These are phyloP conservation scores for Lasiodiplodia sp. DNA, from an alignment of 2,329 filamentous ascomycete genomes.

Conservation along the genomic window DNA sequence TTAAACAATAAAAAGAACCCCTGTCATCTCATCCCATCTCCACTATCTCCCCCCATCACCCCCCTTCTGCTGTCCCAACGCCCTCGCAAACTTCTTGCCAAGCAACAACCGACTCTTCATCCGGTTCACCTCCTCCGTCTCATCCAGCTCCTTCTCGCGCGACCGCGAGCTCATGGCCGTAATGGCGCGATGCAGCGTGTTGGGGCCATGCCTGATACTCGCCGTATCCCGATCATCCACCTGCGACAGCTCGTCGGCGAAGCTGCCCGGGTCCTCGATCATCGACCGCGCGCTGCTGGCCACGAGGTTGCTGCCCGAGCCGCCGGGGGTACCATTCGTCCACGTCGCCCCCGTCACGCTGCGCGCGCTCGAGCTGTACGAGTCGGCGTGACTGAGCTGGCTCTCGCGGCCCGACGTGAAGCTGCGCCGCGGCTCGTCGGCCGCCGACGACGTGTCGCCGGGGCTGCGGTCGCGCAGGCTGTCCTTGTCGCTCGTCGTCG, in stretches of 20 bases:
- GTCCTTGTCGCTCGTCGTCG: constrained; percentile 31
- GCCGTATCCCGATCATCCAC: constrained; percentile 26
- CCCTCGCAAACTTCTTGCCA: constrained; percentile 34
- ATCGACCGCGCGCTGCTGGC: too few species aligned
- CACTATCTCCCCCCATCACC: background rate
- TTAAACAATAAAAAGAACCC: constrained; percentile 2
- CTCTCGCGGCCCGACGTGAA: constrained; percentile 29
- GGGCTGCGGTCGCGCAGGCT: constrained; percentile 43
- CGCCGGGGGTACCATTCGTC: background rate
- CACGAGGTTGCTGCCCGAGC: constrained; percentile 24
- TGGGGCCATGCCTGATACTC: constrained; percentile 42
- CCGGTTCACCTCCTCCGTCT: constrained; percentile 33
- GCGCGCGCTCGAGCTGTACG: constrained; percentile 14
- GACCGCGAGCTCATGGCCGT: constrained; percentile 37
- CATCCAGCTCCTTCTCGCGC: constrained; percentile 24
- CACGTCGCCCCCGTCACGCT: constrained; percentile 19
- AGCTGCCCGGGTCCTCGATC: constrained; percentile 29
- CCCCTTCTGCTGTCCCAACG: constrained; percentile 8
- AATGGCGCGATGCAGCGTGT: constrained; percentile 43
- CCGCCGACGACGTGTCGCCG: constrained; percentile 16
- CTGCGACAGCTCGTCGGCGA: constrained; percentile 42
- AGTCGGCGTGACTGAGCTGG: constrained; percentile 25
- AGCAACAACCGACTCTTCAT: constrained; percentile 34
- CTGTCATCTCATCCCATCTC: background rate
- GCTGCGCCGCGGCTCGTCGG: constrained; percentile 25